Percentiles rank a stretch among this genome's conserved stretches.
Conservation (phyloP, 192 early-diverging fungal genomes). For the Coemansia sp. region DNA sequence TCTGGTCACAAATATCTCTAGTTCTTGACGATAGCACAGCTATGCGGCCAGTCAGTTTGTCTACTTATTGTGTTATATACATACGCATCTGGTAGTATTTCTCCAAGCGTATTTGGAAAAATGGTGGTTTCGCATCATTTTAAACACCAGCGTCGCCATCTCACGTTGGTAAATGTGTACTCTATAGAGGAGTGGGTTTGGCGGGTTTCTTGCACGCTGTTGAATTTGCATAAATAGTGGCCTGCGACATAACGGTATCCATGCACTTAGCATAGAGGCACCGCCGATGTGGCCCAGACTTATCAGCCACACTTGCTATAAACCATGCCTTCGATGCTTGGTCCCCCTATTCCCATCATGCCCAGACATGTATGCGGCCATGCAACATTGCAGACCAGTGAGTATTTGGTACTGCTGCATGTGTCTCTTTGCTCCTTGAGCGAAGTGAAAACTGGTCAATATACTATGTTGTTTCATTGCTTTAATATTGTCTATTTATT, state of each 20-base stretch:
- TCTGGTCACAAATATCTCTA: no score
- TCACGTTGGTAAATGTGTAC: no score
- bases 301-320: background rate
- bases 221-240: background rate
- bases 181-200: no score
- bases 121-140: conserved; percentile 17
- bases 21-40: conserved; percentile 12
- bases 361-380: conserved; percentile 2
- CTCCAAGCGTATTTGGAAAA: conserved; percentile 26
- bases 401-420: background rate
- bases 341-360: background rate
- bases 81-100: conserved; percentile 30
- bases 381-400: background rate
- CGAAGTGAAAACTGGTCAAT: background rate
- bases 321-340: background rate
- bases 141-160: background rate
- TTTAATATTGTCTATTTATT: background rate
- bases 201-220: background rate
- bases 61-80: conserved; percentile 36
- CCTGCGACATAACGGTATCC: background rate
- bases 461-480: background rate
- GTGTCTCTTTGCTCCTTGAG: no score
- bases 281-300: background rate
- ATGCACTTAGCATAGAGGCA: background rate
- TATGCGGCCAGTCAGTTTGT: conserved; percentile 15